Percentiles rank a stretch among this genome's conserved stretches.
These are phyloP conservation scores for Phytophthora tubulina DNA, from an alignment of 352 stramenopile species.

Conservation along the genomic window DNA sequence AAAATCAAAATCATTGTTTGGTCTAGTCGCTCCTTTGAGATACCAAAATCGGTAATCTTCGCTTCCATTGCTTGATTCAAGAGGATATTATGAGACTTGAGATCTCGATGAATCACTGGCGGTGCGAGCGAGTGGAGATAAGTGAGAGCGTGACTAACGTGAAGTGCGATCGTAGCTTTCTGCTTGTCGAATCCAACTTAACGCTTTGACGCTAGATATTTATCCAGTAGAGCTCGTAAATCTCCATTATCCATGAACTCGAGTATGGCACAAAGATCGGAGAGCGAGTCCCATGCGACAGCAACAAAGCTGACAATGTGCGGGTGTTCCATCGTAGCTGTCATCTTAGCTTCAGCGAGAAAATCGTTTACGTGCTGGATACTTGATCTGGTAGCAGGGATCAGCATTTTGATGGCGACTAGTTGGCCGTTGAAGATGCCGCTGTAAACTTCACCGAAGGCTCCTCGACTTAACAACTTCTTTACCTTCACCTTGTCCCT, in stretches of 20 bases:
- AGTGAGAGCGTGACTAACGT: constrained; percentile 46
- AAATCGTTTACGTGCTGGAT: constrained; percentile 42
- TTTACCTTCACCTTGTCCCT: constrained; percentile 34
- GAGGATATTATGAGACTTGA: constrained; percentile 58
- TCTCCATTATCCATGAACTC: constrained; percentile 61
- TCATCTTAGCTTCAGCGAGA: constrained; percentile 47
- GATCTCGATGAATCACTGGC: constrained; percentile 41
- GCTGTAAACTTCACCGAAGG: constrained; percentile 46
- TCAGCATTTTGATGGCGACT: constrained; percentile 51
- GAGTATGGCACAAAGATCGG: constrained; percentile 49
- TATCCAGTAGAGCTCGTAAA: constrained; percentile 42
- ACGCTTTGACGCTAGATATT: constrained; percentile 22
- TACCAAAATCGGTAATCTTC: constrained; percentile 72
- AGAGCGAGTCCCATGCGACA: constrained; percentile 50
- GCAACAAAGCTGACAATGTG: constrained; percentile 49
- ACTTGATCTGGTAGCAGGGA: constrained; percentile 24
- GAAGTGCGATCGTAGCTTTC: constrained; percentile 43
- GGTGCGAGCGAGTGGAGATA: constrained; percentile 43
- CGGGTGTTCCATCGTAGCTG: constrained; percentile 40
- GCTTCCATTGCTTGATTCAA: constrained; percentile 53
- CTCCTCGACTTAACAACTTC: constrained; percentile 33
- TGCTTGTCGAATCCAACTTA: constrained; percentile 19
- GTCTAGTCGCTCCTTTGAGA: constrained; percentile 39
- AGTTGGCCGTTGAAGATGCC: constrained; percentile 37
- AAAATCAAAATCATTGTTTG: constrained; percentile 53